A percentile compares a stretch with the other conserved stretches of the same genome.
Conservation (phyloP, 73 alveolate species). For the Paramecium sexaurelia region DNA sequence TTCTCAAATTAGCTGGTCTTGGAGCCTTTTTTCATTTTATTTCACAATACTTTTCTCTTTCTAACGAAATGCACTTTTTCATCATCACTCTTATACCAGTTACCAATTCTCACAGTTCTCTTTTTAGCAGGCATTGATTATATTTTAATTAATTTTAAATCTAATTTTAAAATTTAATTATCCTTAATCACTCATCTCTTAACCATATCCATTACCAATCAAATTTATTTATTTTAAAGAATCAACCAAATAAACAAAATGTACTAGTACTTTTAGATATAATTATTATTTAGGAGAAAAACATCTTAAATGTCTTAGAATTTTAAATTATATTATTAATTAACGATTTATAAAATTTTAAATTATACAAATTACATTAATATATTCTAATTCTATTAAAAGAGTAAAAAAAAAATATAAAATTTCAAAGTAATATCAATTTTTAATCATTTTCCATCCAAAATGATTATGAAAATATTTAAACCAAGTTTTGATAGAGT, state of each 20-base stretch:
- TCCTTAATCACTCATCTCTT: constrained; percentile 31
- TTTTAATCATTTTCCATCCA: no score
- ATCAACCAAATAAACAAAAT: not conserved
- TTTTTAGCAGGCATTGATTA: constrained; percentile 52
- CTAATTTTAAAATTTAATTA: constrained; percentile 50
- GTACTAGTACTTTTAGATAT: no score
- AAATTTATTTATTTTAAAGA: not conserved
- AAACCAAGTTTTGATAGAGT: no score
- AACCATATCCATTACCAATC: not conserved
- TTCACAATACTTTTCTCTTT: constrained; percentile 45
- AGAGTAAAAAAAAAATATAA: no score
- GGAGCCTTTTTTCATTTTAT: constrained; percentile 62
- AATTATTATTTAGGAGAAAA: no score
- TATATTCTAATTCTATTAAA: no score
- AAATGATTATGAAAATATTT: not conserved
- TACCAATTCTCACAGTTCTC: constrained; percentile 61
- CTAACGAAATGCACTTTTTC: constrained; percentile 66
- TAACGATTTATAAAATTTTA: no score
- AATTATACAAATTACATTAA: no score
- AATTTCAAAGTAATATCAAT: no score
- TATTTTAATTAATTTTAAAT: constrained; percentile 50
- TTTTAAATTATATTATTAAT: no score
- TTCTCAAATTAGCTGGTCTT: constrained; percentile 84
- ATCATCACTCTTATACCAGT: constrained; percentile 71
- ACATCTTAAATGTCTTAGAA: no score